Evolutionary conservation across 140 eudicot species (phyloP).

Genomic region (Flaveria floridana): DNA sequence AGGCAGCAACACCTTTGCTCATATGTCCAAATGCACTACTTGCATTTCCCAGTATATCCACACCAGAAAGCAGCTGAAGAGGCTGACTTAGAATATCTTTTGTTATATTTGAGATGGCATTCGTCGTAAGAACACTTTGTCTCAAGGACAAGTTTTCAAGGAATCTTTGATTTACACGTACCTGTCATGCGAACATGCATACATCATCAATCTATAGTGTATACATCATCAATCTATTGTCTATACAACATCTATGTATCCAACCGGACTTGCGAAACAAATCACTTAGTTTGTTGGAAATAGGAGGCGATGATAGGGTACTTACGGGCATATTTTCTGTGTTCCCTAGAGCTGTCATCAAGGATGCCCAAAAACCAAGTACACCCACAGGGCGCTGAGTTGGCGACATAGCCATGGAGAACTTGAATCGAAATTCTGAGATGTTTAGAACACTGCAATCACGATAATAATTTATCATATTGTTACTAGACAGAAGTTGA

Average conservation of each 20-base stretch:
- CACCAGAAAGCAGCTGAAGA: constrained; percentile 94
- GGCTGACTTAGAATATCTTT: constrained; percentile 96
- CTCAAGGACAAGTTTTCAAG: constrained; percentile 72
- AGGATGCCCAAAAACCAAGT: constrained; percentile 96
- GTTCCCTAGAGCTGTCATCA: constrained; percentile 99
- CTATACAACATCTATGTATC: background rate
- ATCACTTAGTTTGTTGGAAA: background rate
- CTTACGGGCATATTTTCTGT: constrained; percentile 96
- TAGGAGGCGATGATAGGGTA: constrained; percentile 7
- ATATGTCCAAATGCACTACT: constrained; percentile 99
- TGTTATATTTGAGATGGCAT: constrained; percentile 72
- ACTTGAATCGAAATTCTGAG: constrained; percentile 87
- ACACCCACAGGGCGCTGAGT: constrained; percentile 98
- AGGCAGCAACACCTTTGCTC: constrained; percentile 99
- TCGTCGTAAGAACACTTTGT: constrained; percentile 73
- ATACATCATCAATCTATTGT: constrained; percentile 11
- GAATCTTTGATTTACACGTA: constrained; percentile 82
- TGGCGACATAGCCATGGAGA: constrained; percentile 98
- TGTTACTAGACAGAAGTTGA: constrained; percentile 21
- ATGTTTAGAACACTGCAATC: constrained; percentile 71
- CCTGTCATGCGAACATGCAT: constrained; percentile 46
- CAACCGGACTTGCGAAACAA: background rate
- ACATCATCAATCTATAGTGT: background rate
- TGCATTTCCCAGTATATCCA: constrained; percentile 97
- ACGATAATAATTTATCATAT: background rate